Conservation (phyloP, 2,329 filamentous ascomycete genomes). For the Zymoseptoria passerinii region DNA sequence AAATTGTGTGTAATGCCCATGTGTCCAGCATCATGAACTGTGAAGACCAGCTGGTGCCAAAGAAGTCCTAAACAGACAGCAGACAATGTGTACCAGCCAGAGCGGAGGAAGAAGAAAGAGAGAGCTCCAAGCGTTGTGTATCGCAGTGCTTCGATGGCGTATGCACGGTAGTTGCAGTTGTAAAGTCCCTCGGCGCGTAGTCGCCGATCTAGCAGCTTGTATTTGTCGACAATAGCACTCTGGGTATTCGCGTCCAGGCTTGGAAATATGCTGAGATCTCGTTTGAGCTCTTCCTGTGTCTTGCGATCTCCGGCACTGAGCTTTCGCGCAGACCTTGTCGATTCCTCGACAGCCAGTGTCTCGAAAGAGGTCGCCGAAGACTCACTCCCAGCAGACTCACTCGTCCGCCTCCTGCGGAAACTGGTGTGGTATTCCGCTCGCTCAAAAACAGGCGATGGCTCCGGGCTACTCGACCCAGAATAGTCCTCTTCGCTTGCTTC, state of each 20-base stretch:
- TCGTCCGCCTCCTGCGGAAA: constrained; percentile 32
- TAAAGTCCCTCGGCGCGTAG: constrained; percentile 71
- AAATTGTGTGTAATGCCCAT: constrained; percentile 96
- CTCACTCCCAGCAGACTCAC: constrained; percentile 24
- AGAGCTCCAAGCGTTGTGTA: constrained; percentile 60
- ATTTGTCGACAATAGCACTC: constrained; percentile 66
- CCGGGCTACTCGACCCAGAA: constrained; percentile 42
- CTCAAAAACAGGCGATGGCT: constrained; percentile 53
- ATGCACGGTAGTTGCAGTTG: constrained; percentile 73
- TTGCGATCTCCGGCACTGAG: constrained; percentile 55
- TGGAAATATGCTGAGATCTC: constrained; percentile 76
- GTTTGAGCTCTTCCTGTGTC: constrained; percentile 64
- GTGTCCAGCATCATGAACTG: constrained; percentile 89
- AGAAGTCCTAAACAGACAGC: constrained; percentile 69
- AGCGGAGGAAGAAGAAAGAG: constrained; percentile 44
- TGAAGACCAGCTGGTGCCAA: constrained; percentile 94
- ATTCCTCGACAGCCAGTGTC: constrained; percentile 38
- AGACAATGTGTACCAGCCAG: constrained; percentile 47
- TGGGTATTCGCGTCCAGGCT: constrained; percentile 66
- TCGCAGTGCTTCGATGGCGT: constrained; percentile 63
- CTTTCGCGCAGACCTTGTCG: constrained; percentile 24
- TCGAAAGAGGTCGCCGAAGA: constrained; percentile 56
- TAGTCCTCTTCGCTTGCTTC: constrained; percentile 29
- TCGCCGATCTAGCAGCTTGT: constrained; percentile 65
- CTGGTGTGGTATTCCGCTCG: constrained; percentile 34